phyloP scores from a whole-genome alignment of 768 basidiomycete genomes.

The Tulasnella sp. region DNA sequence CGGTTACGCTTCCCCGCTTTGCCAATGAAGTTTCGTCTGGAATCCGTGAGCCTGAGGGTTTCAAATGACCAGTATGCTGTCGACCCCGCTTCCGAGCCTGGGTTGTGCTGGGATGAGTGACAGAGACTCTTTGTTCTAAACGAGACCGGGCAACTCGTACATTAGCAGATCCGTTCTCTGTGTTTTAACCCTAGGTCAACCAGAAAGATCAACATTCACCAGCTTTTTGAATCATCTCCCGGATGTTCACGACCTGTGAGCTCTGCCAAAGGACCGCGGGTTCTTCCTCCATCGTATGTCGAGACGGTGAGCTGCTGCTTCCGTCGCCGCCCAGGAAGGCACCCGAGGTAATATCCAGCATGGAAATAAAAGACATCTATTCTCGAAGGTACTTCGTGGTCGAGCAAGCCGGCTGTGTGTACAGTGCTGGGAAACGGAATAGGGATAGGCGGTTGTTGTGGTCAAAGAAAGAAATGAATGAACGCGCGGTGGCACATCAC shows the following conservation, averaged over 20 bases:
- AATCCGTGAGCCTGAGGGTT: not conserved
- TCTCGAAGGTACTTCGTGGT: too few species aligned
- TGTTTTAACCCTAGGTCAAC: not conserved
- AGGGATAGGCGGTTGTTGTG: too few species aligned
- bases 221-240: not conserved
- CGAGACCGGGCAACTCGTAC: not conserved
- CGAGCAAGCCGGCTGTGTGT: too few species aligned
- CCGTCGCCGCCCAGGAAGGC: too few species aligned
- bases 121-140: not conserved
- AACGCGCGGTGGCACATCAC: too few species aligned
- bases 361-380: too few species aligned
- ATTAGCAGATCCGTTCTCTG: not conserved
- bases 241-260: conserved; percentile 8
- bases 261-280: conserved; percentile 7
- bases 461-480: too few species aligned
- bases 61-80: too few species aligned
- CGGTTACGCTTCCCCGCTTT: not conserved
- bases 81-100: too few species aligned
- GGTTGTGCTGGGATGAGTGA: not conserved
- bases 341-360: too few species aligned
- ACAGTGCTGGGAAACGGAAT: too few species aligned
- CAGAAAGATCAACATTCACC: not conserved
- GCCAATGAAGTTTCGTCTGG: not conserved
- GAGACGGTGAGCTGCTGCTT: too few species aligned
- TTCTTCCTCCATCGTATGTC: not conserved